phyloP scores from a whole-genome alignment of 345 rosid species.

The Citrus maxima region DNA sequence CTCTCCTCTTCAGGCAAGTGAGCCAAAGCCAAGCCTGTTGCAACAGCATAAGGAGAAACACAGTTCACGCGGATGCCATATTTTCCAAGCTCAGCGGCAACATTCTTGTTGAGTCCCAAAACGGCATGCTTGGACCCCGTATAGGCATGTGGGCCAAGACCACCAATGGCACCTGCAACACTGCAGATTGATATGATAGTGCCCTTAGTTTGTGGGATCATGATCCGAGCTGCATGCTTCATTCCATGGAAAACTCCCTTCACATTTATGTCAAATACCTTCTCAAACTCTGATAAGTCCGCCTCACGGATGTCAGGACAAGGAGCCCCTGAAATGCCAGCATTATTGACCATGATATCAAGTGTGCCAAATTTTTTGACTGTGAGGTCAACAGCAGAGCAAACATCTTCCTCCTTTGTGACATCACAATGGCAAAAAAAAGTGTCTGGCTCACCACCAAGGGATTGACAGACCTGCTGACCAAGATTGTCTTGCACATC shows the following conservation, averaged over 20 bases:
- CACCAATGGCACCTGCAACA: conserved; percentile 53
- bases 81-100: conserved; percentile 90
- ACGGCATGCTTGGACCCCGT: conserved; percentile 85
- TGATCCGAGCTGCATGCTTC: conserved; percentile 86
- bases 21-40: conserved; percentile 62
- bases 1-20: conserved; percentile 74
- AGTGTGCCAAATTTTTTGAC: conserved; percentile 58
- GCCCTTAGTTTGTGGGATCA: conserved; percentile 69
- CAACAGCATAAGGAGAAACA: conserved; percentile 79
- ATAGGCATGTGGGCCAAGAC: conserved; percentile 80
- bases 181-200: conserved; percentile 64
- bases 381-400: conserved; percentile 56
- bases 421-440: conserved; percentile 75
- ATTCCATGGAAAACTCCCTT: conserved; percentile 79
- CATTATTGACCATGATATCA: conserved; percentile 81
- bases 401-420: conserved; percentile 57
- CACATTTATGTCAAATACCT: conserved; percentile 70
- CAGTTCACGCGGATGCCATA: conserved; percentile 93
- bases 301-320: conserved; percentile 62
- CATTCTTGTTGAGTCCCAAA: conserved; percentile 65
- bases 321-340: conserved; percentile 63
- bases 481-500: conserved; percentile 73
- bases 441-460: conserved; percentile 31
- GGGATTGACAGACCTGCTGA: conserved; percentile 42
- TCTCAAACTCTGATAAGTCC: conserved; percentile 49